Evolutionary conservation across 345 rosid genomes (phyloP).

Genomic region (Eutrema yunnanense): DNA sequence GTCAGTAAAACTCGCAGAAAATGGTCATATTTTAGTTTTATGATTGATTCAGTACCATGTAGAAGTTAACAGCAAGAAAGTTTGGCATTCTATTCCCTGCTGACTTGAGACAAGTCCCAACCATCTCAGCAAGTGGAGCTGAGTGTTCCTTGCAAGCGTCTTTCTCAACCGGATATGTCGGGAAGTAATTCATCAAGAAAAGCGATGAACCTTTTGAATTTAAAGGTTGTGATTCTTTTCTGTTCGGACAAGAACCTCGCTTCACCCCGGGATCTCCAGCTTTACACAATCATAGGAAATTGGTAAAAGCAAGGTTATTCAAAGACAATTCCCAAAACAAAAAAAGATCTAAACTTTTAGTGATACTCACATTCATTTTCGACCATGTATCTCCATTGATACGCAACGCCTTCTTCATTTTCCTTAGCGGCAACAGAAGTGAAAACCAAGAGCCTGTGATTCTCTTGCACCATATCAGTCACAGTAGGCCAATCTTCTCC

Average conservation of each 20-base stretch:
- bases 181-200: conserved; percentile 85
- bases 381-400: conserved; percentile 89
- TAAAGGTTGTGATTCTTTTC: conserved; percentile 76
- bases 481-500: conserved; percentile 98
- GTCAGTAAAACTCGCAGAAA: not conserved
- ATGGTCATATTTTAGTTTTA: not conserved
- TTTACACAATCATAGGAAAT: conserved; percentile 31
- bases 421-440: conserved; percentile 90
- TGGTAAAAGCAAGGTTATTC: not conserved
- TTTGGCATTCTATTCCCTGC: conserved; percentile 82
- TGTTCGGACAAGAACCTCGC: conserved; percentile 76
- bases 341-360: not conserved
- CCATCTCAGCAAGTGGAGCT: conserved; percentile 74
- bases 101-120: conserved; percentile 77
- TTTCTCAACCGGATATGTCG: conserved; percentile 67
- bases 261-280: conserved; percentile 98
- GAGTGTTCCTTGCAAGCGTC: conserved; percentile 97
- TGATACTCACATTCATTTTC: conserved; percentile 72
- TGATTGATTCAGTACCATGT: conserved; percentile 58
- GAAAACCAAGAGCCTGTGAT: conserved; percentile 80
- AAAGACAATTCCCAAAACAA: not conserved
- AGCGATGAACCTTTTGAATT: conserved; percentile 70
- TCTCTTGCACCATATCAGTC: conserved; percentile 78
- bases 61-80: conserved; percentile 90
- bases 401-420: conserved; percentile 95